Evolutionary conservation across 1,139 yeast genomes (phyloP), one percentile per base, ranked within the genome.

Genomic region (Pichia sp.): DNA sequence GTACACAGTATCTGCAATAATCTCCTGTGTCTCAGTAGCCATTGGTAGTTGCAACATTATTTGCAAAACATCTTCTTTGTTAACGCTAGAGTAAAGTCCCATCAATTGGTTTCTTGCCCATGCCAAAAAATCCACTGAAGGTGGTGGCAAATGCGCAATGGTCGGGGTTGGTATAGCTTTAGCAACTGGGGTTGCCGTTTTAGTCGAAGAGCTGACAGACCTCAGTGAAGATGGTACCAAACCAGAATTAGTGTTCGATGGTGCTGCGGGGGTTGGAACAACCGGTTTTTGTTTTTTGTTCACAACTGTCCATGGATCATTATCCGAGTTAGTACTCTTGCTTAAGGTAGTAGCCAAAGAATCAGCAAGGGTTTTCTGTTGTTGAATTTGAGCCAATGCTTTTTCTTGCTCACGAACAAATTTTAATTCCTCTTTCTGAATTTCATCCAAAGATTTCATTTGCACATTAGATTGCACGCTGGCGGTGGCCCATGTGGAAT

Each of bases 1-100:
- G 65, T 88, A 90, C 50, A 92, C 81, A 11, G 97, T 86, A 61
- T 92, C 98, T 3, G 95, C 82, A 59, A 92, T 88, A 60, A 92
- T 85, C 61, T 83, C 95, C 41, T 75, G 71, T 1, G 95, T 79
- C 55, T 88, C 96, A 5, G 71, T 56, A 40, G 79, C 77, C 37
- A 77, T 66, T 36, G 97, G 97, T 52, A 92, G 73, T 44, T 90
- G 81, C 47, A 88, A 69, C 56, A 92, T 74, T 63, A 92, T 82
- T 49, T 85, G 82, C 47, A 92, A 69, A 45, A 92, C 79, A 59
- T 85, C 96, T 52, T 81, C 83, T 43, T 72, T 72, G 29, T 84
- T 75, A 38, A 88, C 92, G 27, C 87, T 81, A 5, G 82, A 76
- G 58, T 85, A 83, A 57, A 92, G 69, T 51, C 76, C 81, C 49